phyloP scores from a whole-genome alignment of 2,329 filamentous ascomycete genomes.

The Tolypocladium endophyticum region DNA sequence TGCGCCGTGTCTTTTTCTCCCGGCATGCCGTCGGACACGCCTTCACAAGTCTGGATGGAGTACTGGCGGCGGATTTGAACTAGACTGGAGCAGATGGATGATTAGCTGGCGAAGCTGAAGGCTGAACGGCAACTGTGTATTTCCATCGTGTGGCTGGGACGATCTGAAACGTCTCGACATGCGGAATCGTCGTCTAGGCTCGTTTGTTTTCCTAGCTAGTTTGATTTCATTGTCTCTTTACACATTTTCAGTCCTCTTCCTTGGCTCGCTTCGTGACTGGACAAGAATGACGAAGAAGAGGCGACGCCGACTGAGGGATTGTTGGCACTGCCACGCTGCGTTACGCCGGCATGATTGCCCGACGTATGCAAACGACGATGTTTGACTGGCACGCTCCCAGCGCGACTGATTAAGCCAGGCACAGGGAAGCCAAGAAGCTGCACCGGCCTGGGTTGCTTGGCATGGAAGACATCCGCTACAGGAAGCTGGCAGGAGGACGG shows the following conservation, averaged over 20 bases:
- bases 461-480: too few species aligned
- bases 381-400: neutral
- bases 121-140: conserved; percentile 26
- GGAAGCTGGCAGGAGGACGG: neutral
- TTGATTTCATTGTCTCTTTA: conserved; percentile 24
- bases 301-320: neutral
- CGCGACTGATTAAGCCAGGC: neutral
- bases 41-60: conserved; percentile 18
- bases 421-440: neutral
- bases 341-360: neutral
- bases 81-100: conserved; percentile 22
- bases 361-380: too few species aligned
- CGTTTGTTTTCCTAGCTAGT: conserved; percentile 27
- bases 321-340: neutral
- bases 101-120: conserved; percentile 11
- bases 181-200: conserved; percentile 17
- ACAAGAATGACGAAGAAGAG: neutral
- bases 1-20: conserved; percentile 10
- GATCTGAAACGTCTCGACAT: conserved; percentile 20
- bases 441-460: neutral
- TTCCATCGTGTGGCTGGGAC: conserved; percentile 25
- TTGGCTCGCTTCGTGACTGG: neutral
- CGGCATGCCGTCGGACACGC: conserved; percentile 16
- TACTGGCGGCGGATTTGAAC: conserved; percentile 18
- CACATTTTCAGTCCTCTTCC: neutral